Percentiles rank a stretch among this genome's conserved stretches.
Evolutionary conservation across 805 yeast species (phyloP).

Genomic region (Starmerella tilneyi): DNA sequence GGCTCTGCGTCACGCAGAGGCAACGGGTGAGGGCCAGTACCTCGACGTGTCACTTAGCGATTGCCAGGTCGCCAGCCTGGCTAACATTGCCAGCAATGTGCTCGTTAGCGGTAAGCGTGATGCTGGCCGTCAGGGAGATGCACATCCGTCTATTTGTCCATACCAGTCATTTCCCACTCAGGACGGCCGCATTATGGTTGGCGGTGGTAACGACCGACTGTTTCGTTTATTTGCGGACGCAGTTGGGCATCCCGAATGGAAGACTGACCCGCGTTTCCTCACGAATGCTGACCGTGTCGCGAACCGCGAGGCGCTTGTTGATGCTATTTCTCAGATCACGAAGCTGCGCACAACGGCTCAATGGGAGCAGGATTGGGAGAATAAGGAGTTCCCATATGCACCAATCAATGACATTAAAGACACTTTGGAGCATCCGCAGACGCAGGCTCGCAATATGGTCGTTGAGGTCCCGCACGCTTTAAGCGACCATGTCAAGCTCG

Average conservation of each 20-base stretch:
- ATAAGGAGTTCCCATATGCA: conserved; percentile 34
- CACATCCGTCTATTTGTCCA: conserved; percentile 37
- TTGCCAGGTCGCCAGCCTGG: conserved; percentile 35
- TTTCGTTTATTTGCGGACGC: conserved; percentile 31
- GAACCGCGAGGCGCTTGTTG: conserved; percentile 30
- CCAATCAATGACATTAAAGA: conserved; percentile 35
- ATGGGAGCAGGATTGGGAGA: conserved; percentile 32
- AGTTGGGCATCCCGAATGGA: conserved; percentile 34
- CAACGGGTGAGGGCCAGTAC: conserved; percentile 34
- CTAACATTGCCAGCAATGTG: conserved; percentile 35
- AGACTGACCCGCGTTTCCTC: conserved; percentile 28
- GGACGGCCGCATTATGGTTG: conserved; percentile 34
- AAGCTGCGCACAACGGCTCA: conserved; percentile 29
- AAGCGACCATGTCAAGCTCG: conserved; percentile 32
- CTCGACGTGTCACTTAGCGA: conserved; percentile 34
- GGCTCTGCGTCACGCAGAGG: conserved; percentile 30
- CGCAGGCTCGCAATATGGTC: conserved; percentile 34
- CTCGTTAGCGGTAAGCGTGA: conserved; percentile 34
- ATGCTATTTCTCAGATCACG: conserved; percentile 29
- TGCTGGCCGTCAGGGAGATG: conserved; percentile 36
- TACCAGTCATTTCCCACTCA: conserved; percentile 35
- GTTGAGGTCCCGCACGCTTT: conserved; percentile 31
- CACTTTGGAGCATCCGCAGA: conserved; percentile 32
- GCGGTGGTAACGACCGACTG: conserved; percentile 36
- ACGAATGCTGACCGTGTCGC: conserved; percentile 34